Base-by-base conservation (phyloP, 1,139 yeast genomes). In the Debaryomycetaceae sp. region DNA sequence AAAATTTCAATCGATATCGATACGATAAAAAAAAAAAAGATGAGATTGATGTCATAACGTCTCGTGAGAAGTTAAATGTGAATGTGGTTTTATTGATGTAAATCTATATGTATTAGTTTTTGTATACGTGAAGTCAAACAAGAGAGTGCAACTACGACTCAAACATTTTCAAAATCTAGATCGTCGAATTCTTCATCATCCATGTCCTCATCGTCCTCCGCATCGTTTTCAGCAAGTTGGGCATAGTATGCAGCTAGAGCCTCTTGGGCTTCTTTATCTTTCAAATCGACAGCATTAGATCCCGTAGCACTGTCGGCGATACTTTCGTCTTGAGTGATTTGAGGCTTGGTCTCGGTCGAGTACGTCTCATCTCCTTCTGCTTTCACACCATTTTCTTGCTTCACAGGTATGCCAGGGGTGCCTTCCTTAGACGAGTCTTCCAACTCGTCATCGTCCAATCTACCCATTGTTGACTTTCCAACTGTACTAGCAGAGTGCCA, bases 401-500 rank as follows among this genome's bases (percentile, higher is more conserved):
- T 47, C 22, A 49, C 34, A 23, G 38, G 34, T 20, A 44, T 41
- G 24, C 54, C 59, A 8, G 62, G 58, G 5, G 58, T 55, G 6
- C 50, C 56, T 7, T 60, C 58, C 17, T 46, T 49, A 6, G 52
- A 38, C 20, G 44, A 42, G 4, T 41, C 48, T 6, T 45, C 54
- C 13, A 53, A 53, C 31, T 66, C 75, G 31, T 72, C 80, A 24
- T 68, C 73, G 48, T 78, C 82, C 51, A 80, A 55, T 52, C 72
- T 76, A 41, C 85, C 87, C 51, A 79, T 62, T 9, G 63, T 50
- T 23, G 54, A 48, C 48, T 63, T 65, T 38, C 96, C 97, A 51
- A 93, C 95, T 0, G 99, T 90, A 57, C 95, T 83, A 54, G 85
- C 85, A 53, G 86, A 80, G 62, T 93, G 97, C 99, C 99, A 93